Percentiles rank a stretch among this genome's conserved stretches.
phyloP scores from a whole-genome alignment of 352 stramenopile genomes.

The Thalassiosira hispida region DNA sequence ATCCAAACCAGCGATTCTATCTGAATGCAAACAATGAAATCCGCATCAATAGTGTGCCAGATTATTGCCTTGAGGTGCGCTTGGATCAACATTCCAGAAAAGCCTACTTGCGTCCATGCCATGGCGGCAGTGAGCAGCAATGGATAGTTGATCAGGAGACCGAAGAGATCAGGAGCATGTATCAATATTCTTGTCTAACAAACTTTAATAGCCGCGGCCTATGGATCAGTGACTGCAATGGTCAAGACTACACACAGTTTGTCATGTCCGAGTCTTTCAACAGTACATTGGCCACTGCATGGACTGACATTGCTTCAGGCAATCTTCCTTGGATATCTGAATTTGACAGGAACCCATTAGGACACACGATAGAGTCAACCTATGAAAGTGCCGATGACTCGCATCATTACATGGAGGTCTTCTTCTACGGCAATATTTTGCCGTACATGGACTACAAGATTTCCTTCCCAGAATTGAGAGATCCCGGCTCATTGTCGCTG shows the following conservation, averaged over 20 bases:
- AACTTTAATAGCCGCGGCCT: no score
- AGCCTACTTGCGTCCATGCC: no score
- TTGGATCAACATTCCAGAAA: background rate
- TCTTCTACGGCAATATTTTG: conserved; percentile 36
- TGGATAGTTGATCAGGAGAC: background rate
- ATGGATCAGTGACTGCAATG: no score
- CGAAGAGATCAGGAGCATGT: no score
- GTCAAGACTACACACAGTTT: no score
- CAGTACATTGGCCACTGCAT: no score
- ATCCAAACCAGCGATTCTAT: conserved; percentile 5
- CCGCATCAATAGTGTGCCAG: conserved; percentile 4
- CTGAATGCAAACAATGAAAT: no score
- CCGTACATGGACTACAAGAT: conserved; percentile 54
- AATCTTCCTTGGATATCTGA: conserved; percentile 41
- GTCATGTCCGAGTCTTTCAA: no score
- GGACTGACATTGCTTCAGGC: conserved; percentile 13
- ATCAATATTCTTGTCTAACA: no score
- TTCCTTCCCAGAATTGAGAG: conserved; percentile 34
- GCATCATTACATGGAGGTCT: conserved; percentile 38
- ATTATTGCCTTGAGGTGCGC: conserved; percentile 17
- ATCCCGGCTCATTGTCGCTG: conserved; percentile 12
- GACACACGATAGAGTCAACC: conserved; percentile 23
- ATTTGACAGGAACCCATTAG: conserved; percentile 35
- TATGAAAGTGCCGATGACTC: conserved; percentile 39
- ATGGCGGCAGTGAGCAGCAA: conserved; percentile 11